phyloP scores from a whole-genome alignment of 2,329 filamentous ascomycete species.

The Calonectria naviculata region DNA sequence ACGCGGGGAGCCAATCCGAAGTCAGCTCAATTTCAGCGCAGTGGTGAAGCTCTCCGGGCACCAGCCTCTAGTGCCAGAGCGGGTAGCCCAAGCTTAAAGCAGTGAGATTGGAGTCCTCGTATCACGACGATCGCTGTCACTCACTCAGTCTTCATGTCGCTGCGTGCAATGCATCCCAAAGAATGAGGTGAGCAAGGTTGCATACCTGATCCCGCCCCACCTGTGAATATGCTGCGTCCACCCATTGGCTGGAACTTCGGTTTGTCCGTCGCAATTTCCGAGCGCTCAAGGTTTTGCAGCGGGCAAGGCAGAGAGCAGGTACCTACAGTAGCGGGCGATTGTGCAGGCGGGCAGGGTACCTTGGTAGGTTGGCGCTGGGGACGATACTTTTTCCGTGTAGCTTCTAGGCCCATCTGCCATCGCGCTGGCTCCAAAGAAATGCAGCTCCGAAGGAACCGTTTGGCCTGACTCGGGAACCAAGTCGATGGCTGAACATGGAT shows the following conservation, averaged over 20 bases:
- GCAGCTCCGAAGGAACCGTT: slow-evolving; percentile 4
- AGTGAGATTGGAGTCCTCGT: slow-evolving; percentile 3
- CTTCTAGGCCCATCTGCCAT: slow-evolving; percentile 14
- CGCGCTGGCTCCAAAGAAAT: not conserved
- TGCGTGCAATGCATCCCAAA: not conserved
- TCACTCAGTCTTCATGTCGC: not conserved
- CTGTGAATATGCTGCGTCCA: not conserved
- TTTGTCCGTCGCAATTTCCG: slow-evolving; percentile 40
- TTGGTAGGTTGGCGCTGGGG: not conserved
- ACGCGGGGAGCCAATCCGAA: not conserved
- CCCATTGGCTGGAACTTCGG: slow-evolving; percentile 27
- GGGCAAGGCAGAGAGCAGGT: not conserved
- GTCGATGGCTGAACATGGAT: slow-evolving; percentile 3
- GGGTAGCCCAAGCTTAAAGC: not conserved
- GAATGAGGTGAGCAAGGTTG: slow-evolving; percentile 25
- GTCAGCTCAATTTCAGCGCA: not conserved
- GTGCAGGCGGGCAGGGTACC: not conserved
- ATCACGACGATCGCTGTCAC: not conserved
- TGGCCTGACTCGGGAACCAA: not conserved
- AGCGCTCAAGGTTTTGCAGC: slow-evolving; percentile 1
- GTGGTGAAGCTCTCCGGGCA: not conserved
- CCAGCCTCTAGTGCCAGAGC: not conserved
- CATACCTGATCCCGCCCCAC: slow-evolving; percentile 30
- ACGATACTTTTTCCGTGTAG: slow-evolving; percentile 2
- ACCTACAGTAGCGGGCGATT: not conserved